These are phyloP conservation scores for Boletus reticuloceps DNA, from an alignment of 768 basidiomycete species.

Conservation along the genomic window DNA sequence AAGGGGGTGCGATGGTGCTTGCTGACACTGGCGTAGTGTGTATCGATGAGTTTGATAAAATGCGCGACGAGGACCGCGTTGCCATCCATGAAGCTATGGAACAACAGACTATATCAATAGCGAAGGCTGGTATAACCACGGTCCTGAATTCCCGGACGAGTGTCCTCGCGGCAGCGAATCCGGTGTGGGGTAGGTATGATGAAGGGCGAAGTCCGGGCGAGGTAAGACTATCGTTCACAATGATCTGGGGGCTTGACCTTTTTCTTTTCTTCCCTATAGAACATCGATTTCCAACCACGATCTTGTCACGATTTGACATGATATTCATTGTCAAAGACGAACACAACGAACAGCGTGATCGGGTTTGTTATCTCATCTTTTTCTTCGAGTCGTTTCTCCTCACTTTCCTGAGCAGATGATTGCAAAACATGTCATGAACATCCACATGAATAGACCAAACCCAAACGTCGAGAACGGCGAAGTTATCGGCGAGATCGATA, in stretches of 20 bases:
- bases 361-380: constrained; percentile 45
- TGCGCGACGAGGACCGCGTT: constrained; percentile 98
- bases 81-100: constrained; percentile 99
- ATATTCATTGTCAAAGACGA: constrained; percentile 99
- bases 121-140: constrained; percentile 98
- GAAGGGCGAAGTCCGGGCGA: constrained; percentile 96
- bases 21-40: constrained; percentile 98
- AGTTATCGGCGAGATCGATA: constrained; percentile 81
- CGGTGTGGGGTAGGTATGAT: constrained; percentile 96
- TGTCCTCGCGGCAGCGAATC: constrained; percentile 96
- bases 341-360: constrained; percentile 91
- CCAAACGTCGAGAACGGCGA: constrained; percentile 57
- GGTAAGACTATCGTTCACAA: constrained; percentile 38
- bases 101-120: constrained; percentile 98
- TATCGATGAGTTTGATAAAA: constrained; percentile 99
- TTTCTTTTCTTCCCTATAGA: constrained; percentile 37
- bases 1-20: constrained; percentile 99
- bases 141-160: constrained; percentile 95
- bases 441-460: constrained; percentile 93
- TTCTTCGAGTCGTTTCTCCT: not conserved
- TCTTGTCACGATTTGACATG: constrained; percentile 98
- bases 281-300: constrained; percentile 99
- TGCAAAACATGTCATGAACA: constrained; percentile 97
- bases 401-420: constrained; percentile 60
- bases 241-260: not conserved